A percentile compares a stretch with the other conserved stretches of the same genome.
Conservation (phyloP, 2,329 filamentous ascomycete species). For the Talaromyces pinophilus region DNA sequence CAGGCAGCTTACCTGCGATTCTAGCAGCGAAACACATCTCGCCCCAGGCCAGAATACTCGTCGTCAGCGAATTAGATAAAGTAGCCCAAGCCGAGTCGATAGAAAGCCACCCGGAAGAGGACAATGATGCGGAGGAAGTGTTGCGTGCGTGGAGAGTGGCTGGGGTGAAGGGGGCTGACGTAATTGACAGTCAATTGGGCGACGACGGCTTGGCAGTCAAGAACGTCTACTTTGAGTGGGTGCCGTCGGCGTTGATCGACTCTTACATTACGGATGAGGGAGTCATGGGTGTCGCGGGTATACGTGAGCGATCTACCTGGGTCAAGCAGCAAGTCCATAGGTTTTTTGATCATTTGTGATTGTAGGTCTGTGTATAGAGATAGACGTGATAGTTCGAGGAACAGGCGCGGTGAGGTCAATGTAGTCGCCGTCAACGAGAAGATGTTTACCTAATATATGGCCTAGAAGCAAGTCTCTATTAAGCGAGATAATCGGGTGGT, state of each 20-base stretch:
- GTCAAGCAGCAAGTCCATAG: constrained; percentile 41
- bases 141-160: constrained; percentile 47
- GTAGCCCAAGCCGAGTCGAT: constrained; percentile 51
- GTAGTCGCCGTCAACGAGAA: neutral
- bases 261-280: constrained; percentile 59
- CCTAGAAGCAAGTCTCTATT: neutral
- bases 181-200: constrained; percentile 25
- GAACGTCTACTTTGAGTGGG: constrained; percentile 64
- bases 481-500: neutral
- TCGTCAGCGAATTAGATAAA: constrained; percentile 64
- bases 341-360: constrained; percentile 49
- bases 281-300: constrained; percentile 42
- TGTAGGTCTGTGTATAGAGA: neutral
- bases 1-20: constrained; percentile 61
- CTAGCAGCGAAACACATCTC: constrained; percentile 56
- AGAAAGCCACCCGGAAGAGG: constrained; percentile 49
- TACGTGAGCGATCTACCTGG: constrained; percentile 43
- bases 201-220: constrained; percentile 36
- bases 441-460: neutral
- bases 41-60: constrained; percentile 52
- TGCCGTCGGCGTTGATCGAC: constrained; percentile 54
- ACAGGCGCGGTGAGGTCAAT: neutral
- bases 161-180: constrained; percentile 26
- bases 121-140: constrained; percentile 58
- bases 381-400: neutral